Conservation (phyloP, 208 protist species). For the Strigomonas culicis region DNA sequence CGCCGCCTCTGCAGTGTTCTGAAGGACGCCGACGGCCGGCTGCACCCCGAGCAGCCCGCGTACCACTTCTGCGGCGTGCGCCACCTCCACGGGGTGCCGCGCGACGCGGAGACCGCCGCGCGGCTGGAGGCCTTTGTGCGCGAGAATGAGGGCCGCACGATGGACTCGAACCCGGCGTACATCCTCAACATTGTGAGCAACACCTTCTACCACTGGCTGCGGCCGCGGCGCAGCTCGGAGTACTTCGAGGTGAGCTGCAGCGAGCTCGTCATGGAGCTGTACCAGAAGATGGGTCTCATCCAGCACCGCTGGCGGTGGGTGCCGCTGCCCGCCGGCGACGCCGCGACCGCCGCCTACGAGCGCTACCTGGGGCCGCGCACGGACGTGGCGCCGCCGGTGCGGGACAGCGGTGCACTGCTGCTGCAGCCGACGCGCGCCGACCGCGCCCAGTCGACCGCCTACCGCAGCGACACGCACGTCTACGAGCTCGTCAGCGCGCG, state of each 20-base stretch:
- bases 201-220: conserved; percentile 32
- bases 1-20: conserved; percentile 42
- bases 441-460: not conserved
- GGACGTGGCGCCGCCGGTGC: not conserved
- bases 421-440: not conserved
- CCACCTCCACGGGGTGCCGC: conserved; percentile 23
- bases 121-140: conserved; percentile 21
- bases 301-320: conserved; percentile 41
- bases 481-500: too few species aligned
- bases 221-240: conserved; percentile 15
- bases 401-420: not conserved
- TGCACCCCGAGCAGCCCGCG: conserved; percentile 20
- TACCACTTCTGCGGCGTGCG: conserved; percentile 69
- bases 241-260: conserved; percentile 45
- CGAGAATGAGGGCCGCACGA: conserved; percentile 24
- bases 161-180: conserved; percentile 41
- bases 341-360: not conserved
- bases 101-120: conserved; percentile 3
- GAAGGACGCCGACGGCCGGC: too few species aligned
- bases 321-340: conserved; percentile 12
- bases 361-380: not conserved
- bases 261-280: conserved; percentile 62
- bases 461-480: too few species aligned
- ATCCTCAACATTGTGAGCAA: conserved; percentile 41
- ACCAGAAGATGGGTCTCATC: conserved; percentile 58